phyloP scores from a whole-genome alignment of 345 rosid species.

The Camelina neglecta region DNA sequence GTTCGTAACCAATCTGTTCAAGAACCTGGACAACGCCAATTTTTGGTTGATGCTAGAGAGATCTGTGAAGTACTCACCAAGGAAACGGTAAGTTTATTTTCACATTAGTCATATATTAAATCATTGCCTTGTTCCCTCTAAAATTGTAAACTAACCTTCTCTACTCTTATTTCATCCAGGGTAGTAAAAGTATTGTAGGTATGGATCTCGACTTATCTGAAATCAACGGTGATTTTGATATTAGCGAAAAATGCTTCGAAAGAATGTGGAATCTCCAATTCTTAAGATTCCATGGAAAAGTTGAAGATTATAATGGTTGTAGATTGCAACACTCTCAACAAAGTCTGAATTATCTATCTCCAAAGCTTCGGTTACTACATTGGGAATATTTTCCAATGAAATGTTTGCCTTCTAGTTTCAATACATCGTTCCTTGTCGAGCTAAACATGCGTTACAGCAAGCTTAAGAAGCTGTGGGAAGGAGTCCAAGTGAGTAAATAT shows the following conservation, averaged over 20 bases:
- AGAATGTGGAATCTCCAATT: not conserved
- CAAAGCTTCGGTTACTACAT: not conserved
- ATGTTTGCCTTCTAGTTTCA: not conserved
- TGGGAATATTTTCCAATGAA: not conserved
- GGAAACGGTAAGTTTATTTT: not conserved
- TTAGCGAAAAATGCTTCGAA: not conserved
- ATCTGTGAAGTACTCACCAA: not conserved
- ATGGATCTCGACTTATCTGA: not conserved
- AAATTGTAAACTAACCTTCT: not conserved
- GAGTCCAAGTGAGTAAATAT: not conserved
- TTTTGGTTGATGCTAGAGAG: not conserved
- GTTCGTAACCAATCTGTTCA: not conserved
- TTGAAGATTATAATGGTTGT: too few species aligned
- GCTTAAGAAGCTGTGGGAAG: not conserved
- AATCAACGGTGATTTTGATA: too few species aligned
- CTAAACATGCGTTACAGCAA: not conserved
- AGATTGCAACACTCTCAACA: too few species aligned
- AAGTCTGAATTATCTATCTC: not conserved
- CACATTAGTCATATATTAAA: too few species aligned
- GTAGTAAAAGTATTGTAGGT: not conserved
- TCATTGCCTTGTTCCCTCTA: too few species aligned
- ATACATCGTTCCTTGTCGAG: not conserved
- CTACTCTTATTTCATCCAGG: not conserved
- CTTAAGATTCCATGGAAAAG: not conserved
- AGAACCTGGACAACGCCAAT: not conserved